A percentile compares a stretch with the other conserved stretches of the same genome.
These are phyloP conservation scores for Penicillium sp. DNA, from an alignment of 2,329 filamentous ascomycete genomes.

Conservation along the genomic window DNA sequence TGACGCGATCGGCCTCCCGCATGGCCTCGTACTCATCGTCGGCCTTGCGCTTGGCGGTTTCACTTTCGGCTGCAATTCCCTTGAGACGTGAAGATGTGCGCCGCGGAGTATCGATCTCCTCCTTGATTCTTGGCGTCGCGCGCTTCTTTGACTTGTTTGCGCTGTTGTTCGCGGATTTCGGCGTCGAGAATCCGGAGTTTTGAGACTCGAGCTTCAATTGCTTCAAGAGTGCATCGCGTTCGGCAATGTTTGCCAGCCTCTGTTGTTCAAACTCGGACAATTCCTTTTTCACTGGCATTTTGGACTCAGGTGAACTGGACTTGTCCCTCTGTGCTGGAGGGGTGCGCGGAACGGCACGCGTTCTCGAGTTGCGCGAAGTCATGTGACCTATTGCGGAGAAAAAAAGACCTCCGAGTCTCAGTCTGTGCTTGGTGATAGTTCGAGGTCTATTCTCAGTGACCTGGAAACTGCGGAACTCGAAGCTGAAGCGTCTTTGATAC, in stretches of 20 bases:
- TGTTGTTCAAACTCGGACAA: conserved; percentile 86
- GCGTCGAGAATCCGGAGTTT: conserved; percentile 66
- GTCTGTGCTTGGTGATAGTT: not conserved
- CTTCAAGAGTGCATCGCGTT: conserved; percentile 79
- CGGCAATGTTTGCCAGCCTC: conserved; percentile 80
- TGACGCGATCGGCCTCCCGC: conserved; percentile 60
- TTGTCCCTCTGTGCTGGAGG: not conserved
- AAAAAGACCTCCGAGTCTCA: conserved; percentile 5
- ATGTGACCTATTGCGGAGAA: conserved; percentile 14
- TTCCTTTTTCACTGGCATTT: conserved; percentile 41
- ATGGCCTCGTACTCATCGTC: conserved; percentile 63
- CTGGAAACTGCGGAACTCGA: not conserved
- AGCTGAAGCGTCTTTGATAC: not conserved
- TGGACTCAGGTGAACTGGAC: not conserved
- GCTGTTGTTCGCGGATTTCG: conserved; percentile 51
- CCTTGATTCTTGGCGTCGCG: conserved; percentile 60
- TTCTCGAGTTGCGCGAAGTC: conserved; percentile 18
- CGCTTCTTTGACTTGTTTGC: conserved; percentile 52
- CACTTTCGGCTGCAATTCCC: conserved; percentile 66
- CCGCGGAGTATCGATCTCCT: conserved; percentile 59
- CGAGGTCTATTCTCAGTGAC: no score
- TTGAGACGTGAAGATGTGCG: conserved; percentile 63
- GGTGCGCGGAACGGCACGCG: conserved; percentile 9
- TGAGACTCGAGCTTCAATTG: conserved; percentile 70
- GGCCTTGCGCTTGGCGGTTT: conserved; percentile 68